Evolutionary conservation across 768 basidiomycete species (phyloP), one percentile per base, ranked within the genome.

Genomic region (Termitomyces sp.): DNA sequence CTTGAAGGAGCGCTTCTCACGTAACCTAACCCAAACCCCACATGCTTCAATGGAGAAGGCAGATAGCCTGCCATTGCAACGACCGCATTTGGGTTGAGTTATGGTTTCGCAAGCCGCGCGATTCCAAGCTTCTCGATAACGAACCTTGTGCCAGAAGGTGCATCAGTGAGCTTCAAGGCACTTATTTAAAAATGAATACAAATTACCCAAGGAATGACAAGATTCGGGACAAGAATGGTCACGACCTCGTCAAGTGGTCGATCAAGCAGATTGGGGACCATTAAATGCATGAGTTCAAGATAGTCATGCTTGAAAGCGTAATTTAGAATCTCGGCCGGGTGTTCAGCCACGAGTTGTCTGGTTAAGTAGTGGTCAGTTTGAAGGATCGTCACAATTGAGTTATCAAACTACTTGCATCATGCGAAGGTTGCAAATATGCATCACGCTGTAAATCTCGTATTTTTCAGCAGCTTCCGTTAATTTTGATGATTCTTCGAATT

Each of bases 391-490:
- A 18, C 16, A 5, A 16, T 24, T 6, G 5, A 26, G 7, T 7
- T 30, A 7, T 30, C 4, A 30, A 26, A 26, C 7, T 27, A 8
- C 44, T 45, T 14, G 27, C 44, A 18, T 16, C 7, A 45, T 45
- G 32, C 48, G 48, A 34, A 34, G 5, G 4, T 34, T 34, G 7
- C 48, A 34, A 5, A 34, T 5, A 24, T 49, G 32, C 33, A 49
- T 47, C 30, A 47, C 46, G 2, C 16, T n/a, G 8, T 9, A 50
- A 2, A 34, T 1, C 16, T 36, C 14, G 5, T 36, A 50, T 22
- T 50, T 50, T 36, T 50, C 48, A 4, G 48, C 48, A 24, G 48
- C 33, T 36, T 50, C 48, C 1, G 48, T 34, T 16, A 22, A 36
- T 24, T 36, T 24, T 1, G 22, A 36, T 8, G 36, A 22, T 22